Evolutionary conservation across 2,329 filamentous ascomycete species (phyloP).

Genomic region (Furcasterigmium furcatum): DNA sequence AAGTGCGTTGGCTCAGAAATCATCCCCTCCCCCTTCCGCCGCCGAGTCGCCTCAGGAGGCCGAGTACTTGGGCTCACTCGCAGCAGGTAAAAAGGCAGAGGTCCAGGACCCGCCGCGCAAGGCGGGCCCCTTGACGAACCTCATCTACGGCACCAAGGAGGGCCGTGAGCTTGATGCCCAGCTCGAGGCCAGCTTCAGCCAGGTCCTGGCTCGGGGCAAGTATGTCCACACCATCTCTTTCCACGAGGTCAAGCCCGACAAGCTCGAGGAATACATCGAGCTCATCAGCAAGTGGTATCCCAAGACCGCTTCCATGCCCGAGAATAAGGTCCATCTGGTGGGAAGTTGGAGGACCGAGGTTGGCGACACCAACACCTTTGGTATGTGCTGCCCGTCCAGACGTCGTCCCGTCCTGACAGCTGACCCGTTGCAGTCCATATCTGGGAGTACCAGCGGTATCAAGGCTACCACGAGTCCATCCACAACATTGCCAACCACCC

Average conservation of each 20-base stretch:
- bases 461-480: conserved; percentile 90
- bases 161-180: conserved; percentile 91
- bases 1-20: conserved; percentile 59
- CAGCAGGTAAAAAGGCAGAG: conserved; percentile 55
- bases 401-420: neutral
- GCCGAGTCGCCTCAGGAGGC: conserved; percentile 27
- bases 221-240: conserved; percentile 98
- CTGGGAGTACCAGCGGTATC: conserved; percentile 98
- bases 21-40: conserved; percentile 37
- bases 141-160: conserved; percentile 97
- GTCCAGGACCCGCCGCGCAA: conserved; percentile 61
- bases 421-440: conserved; percentile 74
- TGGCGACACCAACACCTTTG: conserved; percentile 94
- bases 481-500: conserved; percentile 80
- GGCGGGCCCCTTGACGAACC: conserved; percentile 71
- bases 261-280: conserved; percentile 90
- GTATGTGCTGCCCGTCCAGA: conserved; percentile 47
- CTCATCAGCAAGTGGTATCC: conserved; percentile 92
- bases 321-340: conserved; percentile 94
- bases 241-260: conserved; percentile 92
- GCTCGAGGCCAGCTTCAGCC: conserved; percentile 93
- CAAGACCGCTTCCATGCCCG: conserved; percentile 74
- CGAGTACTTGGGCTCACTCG: conserved; percentile 59
- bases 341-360: conserved; percentile 98
- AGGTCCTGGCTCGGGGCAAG: conserved; percentile 91